phyloP scores from a whole-genome alignment of 257 asterid genomes.

The Solanum sejunctum region DNA sequence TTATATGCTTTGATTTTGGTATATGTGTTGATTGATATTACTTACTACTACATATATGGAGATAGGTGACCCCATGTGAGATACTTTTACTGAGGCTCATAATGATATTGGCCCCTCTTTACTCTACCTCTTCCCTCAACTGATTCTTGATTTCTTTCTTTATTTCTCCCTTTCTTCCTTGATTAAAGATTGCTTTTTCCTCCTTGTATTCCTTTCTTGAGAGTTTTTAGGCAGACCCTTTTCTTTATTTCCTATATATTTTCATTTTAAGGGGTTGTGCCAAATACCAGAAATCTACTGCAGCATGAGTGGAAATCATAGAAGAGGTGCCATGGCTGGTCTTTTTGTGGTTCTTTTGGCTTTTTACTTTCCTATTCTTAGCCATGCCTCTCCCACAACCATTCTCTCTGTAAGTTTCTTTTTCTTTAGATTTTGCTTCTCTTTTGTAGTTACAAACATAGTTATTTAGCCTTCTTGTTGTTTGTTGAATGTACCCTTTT shows the following conservation, averaged over 20 bases:
- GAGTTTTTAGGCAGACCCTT: neutral
- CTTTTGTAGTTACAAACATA: neutral
- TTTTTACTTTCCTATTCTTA: conserved; percentile 28
- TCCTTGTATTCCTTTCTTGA: neutral
- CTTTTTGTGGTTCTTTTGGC: conserved; percentile 61
- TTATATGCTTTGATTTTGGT: conserved; percentile 3
- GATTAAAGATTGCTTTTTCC: neutral
- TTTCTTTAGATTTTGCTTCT: neutral
- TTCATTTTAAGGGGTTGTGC: neutral
- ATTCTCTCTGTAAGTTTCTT: conserved; percentile 35
- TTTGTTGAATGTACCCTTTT: neutral
- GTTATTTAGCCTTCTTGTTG: neutral
- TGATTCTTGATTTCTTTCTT: neutral
- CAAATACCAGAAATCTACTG: neutral
- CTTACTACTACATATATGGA: neutral
- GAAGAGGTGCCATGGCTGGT: conserved; percentile 51
- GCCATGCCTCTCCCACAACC: conserved; percentile 61
- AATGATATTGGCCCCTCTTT: conserved; percentile 39
- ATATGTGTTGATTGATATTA: neutral
- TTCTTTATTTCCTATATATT: neutral
- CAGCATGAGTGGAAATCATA: conserved; percentile 1
- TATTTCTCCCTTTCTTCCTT: neutral
- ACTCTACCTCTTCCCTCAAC: conserved; percentile 11
- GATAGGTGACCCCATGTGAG: conserved; percentile 44
- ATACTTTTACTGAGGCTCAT: conserved; percentile 54